Conservation (phyloP, 495 filamentous ascomycete species). For the Staphylotrichum tortipilum region DNA sequence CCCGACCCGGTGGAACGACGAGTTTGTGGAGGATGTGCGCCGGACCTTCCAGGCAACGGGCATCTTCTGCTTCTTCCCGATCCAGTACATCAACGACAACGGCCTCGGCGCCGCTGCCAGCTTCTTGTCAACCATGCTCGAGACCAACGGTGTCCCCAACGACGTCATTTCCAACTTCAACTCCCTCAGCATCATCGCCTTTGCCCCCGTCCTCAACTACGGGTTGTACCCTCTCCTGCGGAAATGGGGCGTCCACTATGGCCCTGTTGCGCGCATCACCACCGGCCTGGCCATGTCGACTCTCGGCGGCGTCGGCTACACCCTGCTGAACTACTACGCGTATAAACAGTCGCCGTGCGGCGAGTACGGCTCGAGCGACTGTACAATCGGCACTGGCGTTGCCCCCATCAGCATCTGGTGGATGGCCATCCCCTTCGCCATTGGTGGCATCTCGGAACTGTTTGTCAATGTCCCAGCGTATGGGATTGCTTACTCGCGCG, state of each 20-base stretch:
- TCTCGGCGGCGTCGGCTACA: slow-evolving; percentile 55
- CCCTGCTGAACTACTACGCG: slow-evolving; percentile 64
- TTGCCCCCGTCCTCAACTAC: slow-evolving; percentile 58
- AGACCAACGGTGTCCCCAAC: slow-evolving; percentile 62
- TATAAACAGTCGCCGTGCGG: slow-evolving; percentile 50
- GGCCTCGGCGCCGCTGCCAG: slow-evolving; percentile 38
- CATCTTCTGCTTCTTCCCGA: slow-evolving; percentile 58
- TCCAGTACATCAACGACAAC: slow-evolving; percentile 58
- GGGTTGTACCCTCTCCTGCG: slow-evolving; percentile 60
- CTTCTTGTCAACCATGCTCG: slow-evolving; percentile 53
- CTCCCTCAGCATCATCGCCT: slow-evolving; percentile 60
- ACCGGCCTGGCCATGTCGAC: slow-evolving; percentile 60
- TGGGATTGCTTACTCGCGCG: slow-evolving; percentile 64
- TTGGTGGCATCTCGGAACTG: slow-evolving; percentile 58
- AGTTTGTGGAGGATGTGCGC: slow-evolving; percentile 50
- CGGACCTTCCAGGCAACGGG: slow-evolving; percentile 51
- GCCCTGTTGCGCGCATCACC: slow-evolving; percentile 65
- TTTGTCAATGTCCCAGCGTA: slow-evolving; percentile 64
- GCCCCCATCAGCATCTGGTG: slow-evolving; percentile 44
- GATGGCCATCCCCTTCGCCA: slow-evolving; percentile 41
- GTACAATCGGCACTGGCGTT: slow-evolving; percentile 34
- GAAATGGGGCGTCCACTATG: slow-evolving; percentile 55
- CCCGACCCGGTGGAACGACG: slow-evolving; percentile 40
- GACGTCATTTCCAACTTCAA: slow-evolving; percentile 73
- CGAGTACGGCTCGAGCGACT: slow-evolving; percentile 37